A percentile compares a stretch with the other conserved stretches of the same genome.
Conservation (phyloP, 2,329 filamentous ascomycete species). For the Nakataea oryzae region DNA sequence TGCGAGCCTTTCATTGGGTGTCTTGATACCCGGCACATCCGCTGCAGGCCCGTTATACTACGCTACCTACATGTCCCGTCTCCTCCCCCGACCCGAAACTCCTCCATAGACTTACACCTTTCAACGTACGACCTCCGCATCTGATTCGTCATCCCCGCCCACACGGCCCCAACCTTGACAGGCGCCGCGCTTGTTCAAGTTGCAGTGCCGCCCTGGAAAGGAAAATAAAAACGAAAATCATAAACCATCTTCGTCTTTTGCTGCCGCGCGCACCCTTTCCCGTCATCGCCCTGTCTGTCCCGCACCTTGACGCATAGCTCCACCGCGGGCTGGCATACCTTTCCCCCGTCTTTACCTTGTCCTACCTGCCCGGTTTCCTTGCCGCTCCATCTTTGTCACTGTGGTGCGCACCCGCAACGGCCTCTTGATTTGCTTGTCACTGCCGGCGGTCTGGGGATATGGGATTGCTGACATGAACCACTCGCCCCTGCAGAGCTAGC, state of each 20-base stretch:
- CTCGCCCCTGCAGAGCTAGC: constrained; percentile 2
- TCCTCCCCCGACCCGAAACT: not conserved
- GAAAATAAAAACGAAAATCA: not conserved
- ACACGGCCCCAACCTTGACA: not conserved
- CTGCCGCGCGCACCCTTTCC: not conserved
- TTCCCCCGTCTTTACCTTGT: not conserved
- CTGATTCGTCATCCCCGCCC: not conserved
- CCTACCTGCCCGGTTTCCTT: not conserved
- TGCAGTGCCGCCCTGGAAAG: not conserved
- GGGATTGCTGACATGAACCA: constrained; percentile 4
- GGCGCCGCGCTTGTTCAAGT: not conserved
- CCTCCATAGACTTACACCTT: not conserved
- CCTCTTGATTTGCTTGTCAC: not conserved
- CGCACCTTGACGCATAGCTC: not conserved
- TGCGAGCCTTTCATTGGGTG: not conserved
- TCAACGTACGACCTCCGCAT: not conserved
- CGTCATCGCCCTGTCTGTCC: not conserved
- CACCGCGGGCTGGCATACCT: not conserved
- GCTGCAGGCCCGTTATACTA: not conserved
- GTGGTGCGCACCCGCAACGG: not conserved
- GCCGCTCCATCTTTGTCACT: not conserved
- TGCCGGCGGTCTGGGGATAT: not conserved
- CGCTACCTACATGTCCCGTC: not conserved
- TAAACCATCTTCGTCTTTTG: not conserved
- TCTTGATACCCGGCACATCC: not conserved